phyloP scores from a whole-genome alignment of 495 filamentous ascomycete species.

The Letharia columbiana region DNA sequence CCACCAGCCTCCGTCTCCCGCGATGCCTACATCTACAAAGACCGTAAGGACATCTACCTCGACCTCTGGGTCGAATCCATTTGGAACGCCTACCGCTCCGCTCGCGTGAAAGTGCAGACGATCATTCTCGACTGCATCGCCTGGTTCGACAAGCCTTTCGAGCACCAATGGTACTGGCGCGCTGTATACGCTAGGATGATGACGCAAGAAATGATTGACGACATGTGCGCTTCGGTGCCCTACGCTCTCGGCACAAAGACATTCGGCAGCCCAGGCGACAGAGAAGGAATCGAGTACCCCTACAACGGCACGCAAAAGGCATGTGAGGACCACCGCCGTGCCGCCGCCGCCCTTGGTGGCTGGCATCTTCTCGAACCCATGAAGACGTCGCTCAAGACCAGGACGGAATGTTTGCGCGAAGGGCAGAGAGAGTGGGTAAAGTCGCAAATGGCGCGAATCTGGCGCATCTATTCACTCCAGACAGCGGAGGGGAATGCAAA shows the following conservation, averaged over 20 bases:
- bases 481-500: background rate
- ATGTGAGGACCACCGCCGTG: constrained; percentile 28
- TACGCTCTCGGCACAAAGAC: constrained; percentile 37
- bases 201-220: constrained; percentile 31
- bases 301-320: constrained; percentile 28
- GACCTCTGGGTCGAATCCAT: constrained; percentile 52
- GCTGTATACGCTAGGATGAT: constrained; percentile 23
- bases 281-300: constrained; percentile 33
- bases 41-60: constrained; percentile 50
- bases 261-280: constrained; percentile 28
- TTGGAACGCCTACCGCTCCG: constrained; percentile 58
- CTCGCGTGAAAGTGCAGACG: constrained; percentile 46
- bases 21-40: constrained; percentile 37
- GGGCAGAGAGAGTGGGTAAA: constrained; percentile 30
- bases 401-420: constrained; percentile 17
- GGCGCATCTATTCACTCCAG: constrained; percentile 29
- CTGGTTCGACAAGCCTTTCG: constrained; percentile 14
- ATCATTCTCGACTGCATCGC: constrained; percentile 33
- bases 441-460: constrained; percentile 31
- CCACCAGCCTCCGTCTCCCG: constrained; percentile 24
- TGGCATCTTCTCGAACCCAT: constrained; percentile 31
- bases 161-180: constrained; percentile 20
- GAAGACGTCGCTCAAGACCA: constrained; percentile 8
- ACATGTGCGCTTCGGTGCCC: constrained; percentile 37
- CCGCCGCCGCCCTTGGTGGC: constrained; percentile 34